Evolutionary conservation across 306 rosid genomes (phyloP).

Genomic region (Trifolium repens): DNA sequence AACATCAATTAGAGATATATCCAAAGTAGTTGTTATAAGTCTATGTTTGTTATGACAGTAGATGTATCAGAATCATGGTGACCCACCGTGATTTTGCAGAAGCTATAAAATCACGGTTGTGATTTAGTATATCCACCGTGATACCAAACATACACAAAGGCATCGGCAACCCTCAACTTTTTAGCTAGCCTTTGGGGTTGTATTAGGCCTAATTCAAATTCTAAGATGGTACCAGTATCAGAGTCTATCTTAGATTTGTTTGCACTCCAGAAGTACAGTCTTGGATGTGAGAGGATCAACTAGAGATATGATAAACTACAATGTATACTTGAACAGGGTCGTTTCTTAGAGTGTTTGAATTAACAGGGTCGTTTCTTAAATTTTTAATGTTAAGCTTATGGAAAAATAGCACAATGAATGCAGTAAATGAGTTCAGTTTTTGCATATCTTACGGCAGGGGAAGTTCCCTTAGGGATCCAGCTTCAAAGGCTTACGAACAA

Average conservation of each 20-base stretch:
- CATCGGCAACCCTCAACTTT: background rate
- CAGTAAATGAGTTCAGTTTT: slow-evolving; percentile 35
- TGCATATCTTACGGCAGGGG: slow-evolving; percentile 60
- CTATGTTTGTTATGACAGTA: no score
- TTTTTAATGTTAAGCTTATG: background rate
- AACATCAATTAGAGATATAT: background rate
- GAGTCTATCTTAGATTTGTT: background rate
- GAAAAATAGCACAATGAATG: background rate
- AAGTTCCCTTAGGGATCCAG: slow-evolving; percentile 79
- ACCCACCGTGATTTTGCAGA: no score
- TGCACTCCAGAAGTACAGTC: background rate
- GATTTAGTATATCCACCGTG: no score
- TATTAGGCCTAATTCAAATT: background rate
- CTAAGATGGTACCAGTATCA: background rate
- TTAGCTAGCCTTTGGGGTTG: background rate
- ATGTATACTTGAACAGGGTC: background rate
- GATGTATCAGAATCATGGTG: no score
- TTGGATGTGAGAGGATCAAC: background rate
- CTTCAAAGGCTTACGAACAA: slow-evolving; percentile 85
- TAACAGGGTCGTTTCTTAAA: background rate
- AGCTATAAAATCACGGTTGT: no score
- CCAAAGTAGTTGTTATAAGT: background rate
- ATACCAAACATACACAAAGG: no score
- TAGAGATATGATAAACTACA: background rate
- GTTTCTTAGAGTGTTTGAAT: background rate